Base-by-base conservation (phyloP, 2,329 filamentous ascomycete species). In the Phialophora tarda region DNA sequence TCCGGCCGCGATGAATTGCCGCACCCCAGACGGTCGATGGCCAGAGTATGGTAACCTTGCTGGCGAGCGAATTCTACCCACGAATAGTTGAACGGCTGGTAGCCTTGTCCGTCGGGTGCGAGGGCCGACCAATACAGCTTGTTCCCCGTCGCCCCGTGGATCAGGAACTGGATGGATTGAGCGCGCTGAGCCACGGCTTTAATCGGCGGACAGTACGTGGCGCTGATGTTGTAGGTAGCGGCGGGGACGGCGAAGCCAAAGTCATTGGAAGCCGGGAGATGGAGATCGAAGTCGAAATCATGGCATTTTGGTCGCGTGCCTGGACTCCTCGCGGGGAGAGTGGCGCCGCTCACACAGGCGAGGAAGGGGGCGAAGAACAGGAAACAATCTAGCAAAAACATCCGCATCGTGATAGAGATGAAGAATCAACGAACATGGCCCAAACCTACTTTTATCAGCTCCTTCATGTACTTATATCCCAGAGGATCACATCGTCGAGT, bases 61-160 rank as follows among this genome's bases (percentile, higher is more conserved):
- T 24, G 50, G 21, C 50, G 50, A 53, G 50, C 50, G 12, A 53
- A 53, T 28, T 53, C 50, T 2, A 24, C 24, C 50, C 50, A 53
- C n/a, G 50, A 53, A 53, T 53, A 53, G 24, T 53, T 53, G 12
- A 23, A 53, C 11, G 50, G n/a, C 12, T 53, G 50, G 24, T 53
- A 28, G 12, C 26, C 50, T 28, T 24, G 50, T 53, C 24, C 50
- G 12, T 53, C 50, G 12, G 50, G 10, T 14, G 50, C 50, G 23
- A 53, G 50, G 12, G 21, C 50, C 23, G 50, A 53, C 50, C 50
- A 53, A 24, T 53, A 53, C 6, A 53, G 50, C 50, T 53, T 53
- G 24, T 53, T 53, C 12, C 50, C 50, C 24, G 50, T 53, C 50
- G 50, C 50, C 4, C 50, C 50, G 26, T 53, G 50, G 50, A 53